These are phyloP conservation scores for Schizopora paradoxa DNA, from an alignment of 1,284 basidiomycete species.

Conservation along the genomic window DNA sequence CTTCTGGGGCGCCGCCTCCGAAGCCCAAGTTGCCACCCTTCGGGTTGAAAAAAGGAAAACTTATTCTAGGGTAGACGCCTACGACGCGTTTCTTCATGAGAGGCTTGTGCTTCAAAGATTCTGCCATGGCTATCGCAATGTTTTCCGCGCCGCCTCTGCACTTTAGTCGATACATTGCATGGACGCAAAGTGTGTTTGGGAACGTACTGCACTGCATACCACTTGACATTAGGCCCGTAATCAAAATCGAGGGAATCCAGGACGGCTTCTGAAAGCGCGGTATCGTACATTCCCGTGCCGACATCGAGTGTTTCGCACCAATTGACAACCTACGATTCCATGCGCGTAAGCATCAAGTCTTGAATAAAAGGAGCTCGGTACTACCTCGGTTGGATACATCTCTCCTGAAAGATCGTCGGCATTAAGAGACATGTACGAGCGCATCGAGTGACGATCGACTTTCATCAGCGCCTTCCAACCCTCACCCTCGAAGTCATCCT, in stretches of 20 bases:
- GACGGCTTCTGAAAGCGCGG: conserved; percentile 20
- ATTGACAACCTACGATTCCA: too few species aligned
- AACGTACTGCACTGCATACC: conserved; percentile 15
- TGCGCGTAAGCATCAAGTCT: too few species aligned
- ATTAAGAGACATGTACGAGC: conserved; percentile 21
- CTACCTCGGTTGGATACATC: too few species aligned
- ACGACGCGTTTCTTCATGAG: conserved; percentile 4
- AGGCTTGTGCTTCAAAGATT: neutral
- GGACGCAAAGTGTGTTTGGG: neutral
- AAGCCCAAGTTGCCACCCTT: too few species aligned
- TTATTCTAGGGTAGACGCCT: too few species aligned
- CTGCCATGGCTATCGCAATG: neutral
- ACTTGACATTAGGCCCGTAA: neutral
- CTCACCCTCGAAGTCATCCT: neutral
- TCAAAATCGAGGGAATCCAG: conserved; percentile 1
- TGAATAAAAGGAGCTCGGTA: too few species aligned
- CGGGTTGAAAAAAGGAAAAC: too few species aligned
- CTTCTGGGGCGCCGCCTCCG: neutral
- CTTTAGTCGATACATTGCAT: neutral
- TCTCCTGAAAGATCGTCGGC: conserved; percentile 19
- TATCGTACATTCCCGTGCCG: conserved; percentile 18
- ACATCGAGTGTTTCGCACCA: conserved; percentile 23
- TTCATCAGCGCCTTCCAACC: neutral
- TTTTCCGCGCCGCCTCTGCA: neutral
- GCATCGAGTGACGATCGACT: neutral